These are phyloP conservation scores for Geotrichum histeridarum DNA, from an alignment of 1,139 yeast species.

Conservation along the genomic window DNA sequence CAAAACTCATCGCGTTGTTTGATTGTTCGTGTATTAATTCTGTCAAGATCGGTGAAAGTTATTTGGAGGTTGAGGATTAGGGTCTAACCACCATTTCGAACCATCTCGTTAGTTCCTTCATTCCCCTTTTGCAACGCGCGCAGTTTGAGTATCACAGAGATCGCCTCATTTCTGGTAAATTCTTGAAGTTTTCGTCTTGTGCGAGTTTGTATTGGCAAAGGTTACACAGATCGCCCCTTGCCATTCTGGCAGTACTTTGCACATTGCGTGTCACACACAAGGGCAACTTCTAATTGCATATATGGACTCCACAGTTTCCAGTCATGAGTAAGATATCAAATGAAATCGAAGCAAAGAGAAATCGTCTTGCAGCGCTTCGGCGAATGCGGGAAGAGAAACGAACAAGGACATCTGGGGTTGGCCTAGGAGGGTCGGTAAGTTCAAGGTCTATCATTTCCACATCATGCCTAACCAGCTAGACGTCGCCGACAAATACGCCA, in stretches of 20 bases:
- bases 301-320: slow-evolving; percentile 17
- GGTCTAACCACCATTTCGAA: no score
- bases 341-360: slow-evolving; percentile 47
- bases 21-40: no score
- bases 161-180: no score
- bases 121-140: no score
- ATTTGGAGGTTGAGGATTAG: no score
- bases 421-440: slow-evolving; percentile 13
- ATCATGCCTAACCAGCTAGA: slow-evolving; percentile 2
- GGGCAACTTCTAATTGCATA: no score
- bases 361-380: slow-evolving; percentile 44
- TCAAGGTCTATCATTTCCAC: background rate
- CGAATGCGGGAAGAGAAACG: slow-evolving; percentile 35
- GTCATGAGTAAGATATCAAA: slow-evolving; percentile 22
- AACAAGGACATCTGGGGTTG: slow-evolving; percentile 13
- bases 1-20: slow-evolving; percentile 3
- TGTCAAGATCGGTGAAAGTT: no score
- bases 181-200: no score
- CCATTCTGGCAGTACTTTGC: no score
- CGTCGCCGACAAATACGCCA: slow-evolving; percentile 6
- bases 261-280: no score
- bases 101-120: no score
- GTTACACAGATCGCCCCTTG: background rate
- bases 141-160: no score
- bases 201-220: background rate